phyloP scores from a whole-genome alignment of 371 early-diverging fungal species.

The Mucor irregularis region DNA sequence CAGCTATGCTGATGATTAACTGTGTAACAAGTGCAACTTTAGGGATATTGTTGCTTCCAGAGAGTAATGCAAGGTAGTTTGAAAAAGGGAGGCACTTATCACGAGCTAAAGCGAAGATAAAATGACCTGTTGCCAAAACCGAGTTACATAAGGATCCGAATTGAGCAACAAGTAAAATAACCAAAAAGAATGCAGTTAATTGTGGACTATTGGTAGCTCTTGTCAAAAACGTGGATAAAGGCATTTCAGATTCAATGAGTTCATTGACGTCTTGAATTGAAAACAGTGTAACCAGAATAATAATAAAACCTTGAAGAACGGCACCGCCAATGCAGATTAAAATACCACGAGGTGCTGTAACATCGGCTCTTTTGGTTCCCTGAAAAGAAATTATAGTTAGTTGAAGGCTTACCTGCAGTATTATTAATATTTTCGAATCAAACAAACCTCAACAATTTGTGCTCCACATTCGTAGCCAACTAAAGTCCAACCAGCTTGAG shows the following conservation, averaged over 20 bases:
- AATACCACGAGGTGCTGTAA: conserved; percentile 46
- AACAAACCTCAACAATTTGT: conserved; percentile 42
- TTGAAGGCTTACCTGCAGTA: too few species aligned
- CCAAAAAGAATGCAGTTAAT: conserved; percentile 25
- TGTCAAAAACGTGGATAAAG: conserved; percentile 22
- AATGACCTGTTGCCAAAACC: conserved; percentile 16
- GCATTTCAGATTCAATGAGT: conserved; percentile 13
- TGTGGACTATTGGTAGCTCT: conserved; percentile 15
- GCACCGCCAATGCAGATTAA: conserved; percentile 32
- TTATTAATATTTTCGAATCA: too few species aligned
- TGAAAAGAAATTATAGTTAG: too few species aligned
- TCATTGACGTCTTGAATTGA: conserved; percentile 42
- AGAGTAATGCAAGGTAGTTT: conserved; percentile 20
- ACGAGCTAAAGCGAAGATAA: conserved; percentile 31
- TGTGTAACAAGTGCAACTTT: conserved; percentile 12
- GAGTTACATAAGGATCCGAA: conserved; percentile 30
- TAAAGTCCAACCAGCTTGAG: conserved; percentile 30
- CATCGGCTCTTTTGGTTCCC: conserved; percentile 40
- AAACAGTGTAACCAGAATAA: conserved; percentile 38
- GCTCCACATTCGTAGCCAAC: conserved; percentile 45
- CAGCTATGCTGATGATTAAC: conserved; percentile 15
- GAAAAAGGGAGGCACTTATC: conserved; percentile 30
- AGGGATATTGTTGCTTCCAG: conserved; percentile 15
- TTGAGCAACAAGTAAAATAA: conserved; percentile 26
- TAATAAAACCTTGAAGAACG: conserved; percentile 32